These are phyloP conservation scores for Angomonas desouzai DNA, from an alignment of 208 protist genomes.

Conservation along the genomic window DNA sequence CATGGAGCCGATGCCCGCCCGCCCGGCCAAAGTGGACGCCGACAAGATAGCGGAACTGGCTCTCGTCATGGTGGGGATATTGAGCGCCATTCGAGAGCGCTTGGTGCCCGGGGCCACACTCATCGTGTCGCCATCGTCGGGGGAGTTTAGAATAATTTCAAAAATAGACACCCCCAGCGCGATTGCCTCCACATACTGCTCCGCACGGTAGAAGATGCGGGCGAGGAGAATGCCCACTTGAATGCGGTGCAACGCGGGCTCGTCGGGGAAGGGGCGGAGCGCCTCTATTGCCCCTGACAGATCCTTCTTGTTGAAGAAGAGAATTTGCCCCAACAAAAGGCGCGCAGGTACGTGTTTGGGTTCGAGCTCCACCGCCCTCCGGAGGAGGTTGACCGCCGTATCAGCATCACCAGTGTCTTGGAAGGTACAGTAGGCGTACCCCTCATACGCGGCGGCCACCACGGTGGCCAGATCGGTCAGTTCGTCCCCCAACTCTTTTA, in stretches of 20 bases:
- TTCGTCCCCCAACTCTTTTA: conserved; percentile 17
- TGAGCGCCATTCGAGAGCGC: conserved; percentile 29
- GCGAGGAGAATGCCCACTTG: conserved; percentile 80
- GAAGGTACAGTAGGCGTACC: conserved; percentile 59
- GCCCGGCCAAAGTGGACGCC: conserved; percentile 44
- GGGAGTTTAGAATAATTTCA: conserved; percentile 67
- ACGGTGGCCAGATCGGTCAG: conserved; percentile 47
- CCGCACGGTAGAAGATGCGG: conserved; percentile 49
- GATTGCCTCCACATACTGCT: conserved; percentile 75
- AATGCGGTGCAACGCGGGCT: conserved; percentile 73
- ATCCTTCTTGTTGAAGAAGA: conserved; percentile 63
- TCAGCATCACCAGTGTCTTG: conserved; percentile 15
- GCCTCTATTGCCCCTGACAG: conserved; percentile 40
- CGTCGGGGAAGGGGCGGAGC: conserved; percentile 54
- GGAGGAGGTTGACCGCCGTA: conserved; percentile 20
- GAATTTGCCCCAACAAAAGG: conserved; percentile 64
- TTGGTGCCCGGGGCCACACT: conserved; percentile 63
- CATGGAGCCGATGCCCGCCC: conserved; percentile 11
- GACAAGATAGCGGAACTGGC: conserved; percentile 87
- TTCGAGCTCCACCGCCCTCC: conserved; percentile 49
- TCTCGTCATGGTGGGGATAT: conserved; percentile 68
- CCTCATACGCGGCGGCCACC: conserved; percentile 49
- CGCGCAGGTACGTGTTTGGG: conserved; percentile 62
- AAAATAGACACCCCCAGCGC: conserved; percentile 81
- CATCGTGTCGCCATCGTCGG: conserved; percentile 80